Percentiles rank a stretch among this genome's conserved stretches.
phyloP scores from a whole-genome alignment of 768 basidiomycete genomes.

The Glaciozyma antarctica region DNA sequence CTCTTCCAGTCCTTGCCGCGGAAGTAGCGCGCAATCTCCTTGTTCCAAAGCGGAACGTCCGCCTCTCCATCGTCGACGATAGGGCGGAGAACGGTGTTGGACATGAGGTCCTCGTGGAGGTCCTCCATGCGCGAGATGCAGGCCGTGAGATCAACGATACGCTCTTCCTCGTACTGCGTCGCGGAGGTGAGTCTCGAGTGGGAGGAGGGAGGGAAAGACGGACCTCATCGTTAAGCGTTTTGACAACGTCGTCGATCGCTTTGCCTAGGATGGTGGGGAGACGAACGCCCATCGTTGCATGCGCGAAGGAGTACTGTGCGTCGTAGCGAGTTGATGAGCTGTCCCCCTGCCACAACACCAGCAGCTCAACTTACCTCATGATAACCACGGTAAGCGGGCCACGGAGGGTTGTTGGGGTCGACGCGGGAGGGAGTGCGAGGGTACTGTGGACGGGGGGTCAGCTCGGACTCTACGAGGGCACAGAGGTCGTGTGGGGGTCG shows the following conservation, averaged over 20 bases:
- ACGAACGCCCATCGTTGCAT: conserved; percentile 93
- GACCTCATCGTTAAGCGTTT: conserved; percentile 65
- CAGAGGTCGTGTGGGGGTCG: too few relatives aligned
- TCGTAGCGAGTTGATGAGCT: too few relatives aligned
- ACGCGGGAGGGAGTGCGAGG: conserved; percentile 34
- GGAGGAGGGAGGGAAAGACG: neutral
- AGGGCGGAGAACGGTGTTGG: conserved; percentile 60
- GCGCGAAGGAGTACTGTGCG: conserved; percentile 41
- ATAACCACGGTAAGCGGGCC: conserved; percentile 41
- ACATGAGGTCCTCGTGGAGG: conserved; percentile 55
- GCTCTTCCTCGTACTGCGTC: conserved; percentile 63
- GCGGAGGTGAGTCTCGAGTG: neutral
- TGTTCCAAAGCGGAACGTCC: conserved; percentile 92
- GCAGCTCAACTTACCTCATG: conserved; percentile 33
- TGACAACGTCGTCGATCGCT: conserved; percentile 81
- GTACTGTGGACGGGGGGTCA: conserved; percentile 6
- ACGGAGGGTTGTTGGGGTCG: conserved; percentile 44
- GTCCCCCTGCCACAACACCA: too few relatives aligned
- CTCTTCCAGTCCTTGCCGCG: conserved; percentile 92
- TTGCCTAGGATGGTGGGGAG: conserved; percentile 92
- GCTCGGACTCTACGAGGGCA: too few relatives aligned
- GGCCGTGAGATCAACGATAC: conserved; percentile 67
- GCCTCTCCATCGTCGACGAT: conserved; percentile 85
- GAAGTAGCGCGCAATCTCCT: conserved; percentile 58
- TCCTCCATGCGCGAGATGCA: conserved; percentile 84